Evolutionary conservation across 257 asterid genomes (phyloP), one percentile per base, ranked within the genome.

Genomic region (Forsythia suspensa): DNA sequence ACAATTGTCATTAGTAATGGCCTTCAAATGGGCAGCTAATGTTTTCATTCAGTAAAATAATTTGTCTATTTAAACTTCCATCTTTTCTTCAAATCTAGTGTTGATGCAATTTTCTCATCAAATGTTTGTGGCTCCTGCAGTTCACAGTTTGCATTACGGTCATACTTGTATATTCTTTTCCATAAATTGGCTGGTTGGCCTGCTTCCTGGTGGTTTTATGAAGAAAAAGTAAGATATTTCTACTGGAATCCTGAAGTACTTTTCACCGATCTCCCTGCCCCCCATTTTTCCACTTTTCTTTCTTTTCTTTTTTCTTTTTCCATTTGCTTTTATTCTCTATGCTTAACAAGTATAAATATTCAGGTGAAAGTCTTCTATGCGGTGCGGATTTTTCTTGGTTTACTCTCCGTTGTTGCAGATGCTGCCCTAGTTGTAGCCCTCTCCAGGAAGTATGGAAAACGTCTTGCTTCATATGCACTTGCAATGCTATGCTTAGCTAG

Each of bases 401-500:
- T 87, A 59, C 82, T 96, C 46, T 94, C 98, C 38, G 95, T 91
- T 72, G 77, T 90, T 74, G 84, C 91, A 34, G 99, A 96, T 72
- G 90, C 97, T 70, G 92, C 99, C 74, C 87, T 96, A n/a, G 96
- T 96, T 61, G 97, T 96, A 72, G 97, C 98, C 69, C 93, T 96
- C 73, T 94, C 98, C 44, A 87, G 91, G 82, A 96, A 91, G 91
- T 94, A 94, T 68, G 99, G 99, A 78, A 94, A 91, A 83, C 97
- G 99, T 42, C 92, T 96, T 75, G 98, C 97, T 67, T 83, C 97
- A 18, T 96, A 96, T 85, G 76, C 99, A 18, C 94, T 96, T 38
- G 98, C 99, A 24, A 96, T 96, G 97, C 90, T 96, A 76, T 96
- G 99, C 91, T 85, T 96, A 85, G 87, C 98, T 78, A 96, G 99